Conservation (phyloP, 768 basidiomycete species). For the Rhizopogon roseolus region DNA sequence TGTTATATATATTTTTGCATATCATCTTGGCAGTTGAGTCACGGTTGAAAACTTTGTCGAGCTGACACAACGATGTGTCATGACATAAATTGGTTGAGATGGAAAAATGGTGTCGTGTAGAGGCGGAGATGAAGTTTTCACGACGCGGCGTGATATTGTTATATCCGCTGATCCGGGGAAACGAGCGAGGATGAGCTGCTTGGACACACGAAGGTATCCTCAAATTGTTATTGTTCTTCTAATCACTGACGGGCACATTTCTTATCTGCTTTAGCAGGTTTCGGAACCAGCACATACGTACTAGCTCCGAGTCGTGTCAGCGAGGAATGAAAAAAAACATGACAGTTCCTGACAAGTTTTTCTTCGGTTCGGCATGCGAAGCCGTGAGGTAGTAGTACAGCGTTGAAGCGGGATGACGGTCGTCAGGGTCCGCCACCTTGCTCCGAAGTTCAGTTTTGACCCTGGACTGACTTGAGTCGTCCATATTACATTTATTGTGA, state of each 20-base stretch:
- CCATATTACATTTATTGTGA: background rate
- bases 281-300: too few relatives aligned
- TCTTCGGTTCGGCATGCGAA: background rate
- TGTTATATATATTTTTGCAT: background rate
- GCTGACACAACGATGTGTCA: background rate
- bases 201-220: too few relatives aligned
- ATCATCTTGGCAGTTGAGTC: background rate
- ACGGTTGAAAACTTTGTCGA: background rate
- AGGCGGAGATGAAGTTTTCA: too few relatives aligned
- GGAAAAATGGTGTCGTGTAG: too few relatives aligned
- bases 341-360: background rate
- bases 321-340: background rate
- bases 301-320: too few relatives aligned
- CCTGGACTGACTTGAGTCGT: background rate
- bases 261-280: too few relatives aligned
- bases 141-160: too few relatives aligned
- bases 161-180: too few relatives aligned
- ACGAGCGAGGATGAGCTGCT: too few relatives aligned
- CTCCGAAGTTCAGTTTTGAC: background rate
- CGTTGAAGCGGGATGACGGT: conserved; percentile 2
- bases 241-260: too few relatives aligned
- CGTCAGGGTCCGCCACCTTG: conserved; percentile 3
- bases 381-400: background rate
- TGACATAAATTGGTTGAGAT: too few relatives aligned
- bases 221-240: too few relatives aligned